Evolutionary conservation across 2,329 filamentous ascomycete species (phyloP).

Genomic region (Hypoxylon rubiginosum): DNA sequence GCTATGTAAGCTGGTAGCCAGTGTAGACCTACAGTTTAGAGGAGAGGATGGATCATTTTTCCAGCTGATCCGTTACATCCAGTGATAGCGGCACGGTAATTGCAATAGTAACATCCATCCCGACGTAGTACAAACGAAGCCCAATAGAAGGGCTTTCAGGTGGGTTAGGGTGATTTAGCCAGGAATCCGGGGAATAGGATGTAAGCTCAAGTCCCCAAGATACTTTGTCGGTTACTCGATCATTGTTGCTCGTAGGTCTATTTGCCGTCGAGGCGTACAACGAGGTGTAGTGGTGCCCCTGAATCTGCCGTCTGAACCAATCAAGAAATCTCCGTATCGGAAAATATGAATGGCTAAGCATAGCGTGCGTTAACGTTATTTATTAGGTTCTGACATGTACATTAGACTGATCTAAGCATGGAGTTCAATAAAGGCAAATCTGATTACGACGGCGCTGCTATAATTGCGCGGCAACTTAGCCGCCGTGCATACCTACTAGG

Average conservation of each 20-base stretch:
- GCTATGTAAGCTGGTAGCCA: not conserved
- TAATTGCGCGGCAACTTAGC: not conserved
- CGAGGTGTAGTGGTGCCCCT: not conserved
- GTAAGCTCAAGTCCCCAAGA: not conserved
- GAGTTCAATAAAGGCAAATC: not conserved
- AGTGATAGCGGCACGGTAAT: not conserved
- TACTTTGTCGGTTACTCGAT: not conserved
- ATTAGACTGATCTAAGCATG: not conserved
- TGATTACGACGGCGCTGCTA: not conserved
- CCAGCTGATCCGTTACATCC: not conserved
- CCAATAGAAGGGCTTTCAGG: not conserved
- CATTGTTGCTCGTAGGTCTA: not conserved
- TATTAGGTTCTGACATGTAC: constrained; percentile 1
- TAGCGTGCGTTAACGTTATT: not conserved
- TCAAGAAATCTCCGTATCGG: not conserved
- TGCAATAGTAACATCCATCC: not conserved
- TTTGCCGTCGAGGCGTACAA: not conserved
- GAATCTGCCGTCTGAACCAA: constrained; percentile 1
- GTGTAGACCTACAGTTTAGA: not conserved
- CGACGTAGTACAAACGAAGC: not conserved
- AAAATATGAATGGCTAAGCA: not conserved
- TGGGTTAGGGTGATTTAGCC: constrained; percentile 7
- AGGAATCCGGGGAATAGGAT: constrained; percentile 8
- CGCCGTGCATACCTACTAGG: not conserved
- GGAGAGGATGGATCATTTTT: not conserved